phyloP scores from a whole-genome alignment of 371 early-diverging fungal species.

The Parasitella parasitica region DNA sequence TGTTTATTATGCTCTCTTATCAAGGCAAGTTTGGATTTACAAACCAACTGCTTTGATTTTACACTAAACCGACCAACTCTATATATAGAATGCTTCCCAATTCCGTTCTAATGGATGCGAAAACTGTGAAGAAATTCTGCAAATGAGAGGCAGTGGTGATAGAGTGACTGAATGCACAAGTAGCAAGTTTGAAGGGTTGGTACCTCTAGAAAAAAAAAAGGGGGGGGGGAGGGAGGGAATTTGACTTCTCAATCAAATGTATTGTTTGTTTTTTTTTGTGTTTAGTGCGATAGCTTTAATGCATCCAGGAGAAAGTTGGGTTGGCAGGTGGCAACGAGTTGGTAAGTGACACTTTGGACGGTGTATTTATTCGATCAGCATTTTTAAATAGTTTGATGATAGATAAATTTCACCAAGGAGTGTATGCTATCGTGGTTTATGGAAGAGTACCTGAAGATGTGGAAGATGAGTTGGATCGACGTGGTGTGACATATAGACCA shows the following conservation, averaged over 20 bases:
- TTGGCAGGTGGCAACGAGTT: slow-evolving; percentile 84
- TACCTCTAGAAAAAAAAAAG: no score
- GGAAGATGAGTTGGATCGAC: slow-evolving; percentile 74
- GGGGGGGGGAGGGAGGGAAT: not conserved
- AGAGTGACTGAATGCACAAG: slow-evolving; percentile 85
- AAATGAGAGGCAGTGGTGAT: slow-evolving; percentile 70
- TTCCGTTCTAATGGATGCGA: slow-evolving; percentile 88
- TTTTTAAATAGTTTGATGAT: not conserved
- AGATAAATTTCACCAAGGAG: slow-evolving; percentile 81
- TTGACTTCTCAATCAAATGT: not conserved
- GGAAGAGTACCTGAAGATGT: slow-evolving; percentile 91
- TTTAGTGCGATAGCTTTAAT: slow-evolving; percentile 74
- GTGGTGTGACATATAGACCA: slow-evolving; percentile 82
- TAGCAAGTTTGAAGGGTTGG: slow-evolving; percentile 82
- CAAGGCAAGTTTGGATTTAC: slow-evolving; percentile 56
- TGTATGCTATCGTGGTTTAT: slow-evolving; percentile 89
- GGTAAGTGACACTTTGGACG: slow-evolving; percentile 41
- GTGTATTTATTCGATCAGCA: not conserved
- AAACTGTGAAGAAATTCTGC: slow-evolving; percentile 87
- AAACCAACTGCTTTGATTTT: slow-evolving; percentile 3
- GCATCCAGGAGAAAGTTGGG: slow-evolving; percentile 85
- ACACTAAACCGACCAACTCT: slow-evolving; percentile 1
- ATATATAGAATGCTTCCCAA: slow-evolving; percentile 62
- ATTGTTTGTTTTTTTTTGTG: not conserved
- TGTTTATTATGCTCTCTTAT: slow-evolving; percentile 93